phyloP scores from a whole-genome alignment of 768 basidiomycete species.

The Amanita muscaria region DNA sequence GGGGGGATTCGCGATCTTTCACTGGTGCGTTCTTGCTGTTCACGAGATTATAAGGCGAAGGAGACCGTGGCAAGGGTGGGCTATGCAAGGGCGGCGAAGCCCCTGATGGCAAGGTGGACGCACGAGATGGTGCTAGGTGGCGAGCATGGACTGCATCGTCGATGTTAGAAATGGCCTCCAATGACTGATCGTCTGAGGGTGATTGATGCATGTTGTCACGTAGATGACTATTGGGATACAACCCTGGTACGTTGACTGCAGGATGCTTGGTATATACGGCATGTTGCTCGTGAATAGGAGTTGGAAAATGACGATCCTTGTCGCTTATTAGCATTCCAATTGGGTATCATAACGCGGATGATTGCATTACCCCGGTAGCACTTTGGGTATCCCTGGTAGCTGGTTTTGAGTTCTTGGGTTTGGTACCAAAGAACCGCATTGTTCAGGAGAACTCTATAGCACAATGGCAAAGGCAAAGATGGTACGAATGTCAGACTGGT shows the following conservation, averaged over 20 bases:
- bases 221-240: slow-evolving; percentile 8
- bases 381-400: slow-evolving; percentile 22
- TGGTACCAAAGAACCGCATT: slow-evolving; percentile 56
- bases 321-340: slow-evolving; percentile 15
- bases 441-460: slow-evolving; percentile 22
- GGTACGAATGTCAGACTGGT: background rate
- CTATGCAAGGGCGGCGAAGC: slow-evolving; percentile 33
- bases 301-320: slow-evolving; percentile 18
- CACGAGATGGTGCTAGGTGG: slow-evolving; percentile 31
- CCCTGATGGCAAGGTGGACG: slow-evolving; percentile 39
- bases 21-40: slow-evolving; percentile 19
- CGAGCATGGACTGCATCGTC: slow-evolving; percentile 21
- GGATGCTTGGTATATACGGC: slow-evolving; percentile 22
- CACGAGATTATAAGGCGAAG: slow-evolving; percentile 36
- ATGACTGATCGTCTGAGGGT: slow-evolving; percentile 32
- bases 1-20: background rate
- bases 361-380: slow-evolving; percentile 18
- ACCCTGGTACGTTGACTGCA: slow-evolving; percentile 7
- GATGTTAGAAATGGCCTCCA: slow-evolving; percentile 32
- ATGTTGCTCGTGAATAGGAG: slow-evolving; percentile 32
- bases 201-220: slow-evolving; percentile 15
- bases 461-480: background rate
- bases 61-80: slow-evolving; percentile 30
- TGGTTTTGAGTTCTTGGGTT: slow-evolving; percentile 28
- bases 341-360: background rate